phyloP scores from a whole-genome alignment of 2,329 filamentous ascomycete species.

The Phialophora verrucosa region DNA sequence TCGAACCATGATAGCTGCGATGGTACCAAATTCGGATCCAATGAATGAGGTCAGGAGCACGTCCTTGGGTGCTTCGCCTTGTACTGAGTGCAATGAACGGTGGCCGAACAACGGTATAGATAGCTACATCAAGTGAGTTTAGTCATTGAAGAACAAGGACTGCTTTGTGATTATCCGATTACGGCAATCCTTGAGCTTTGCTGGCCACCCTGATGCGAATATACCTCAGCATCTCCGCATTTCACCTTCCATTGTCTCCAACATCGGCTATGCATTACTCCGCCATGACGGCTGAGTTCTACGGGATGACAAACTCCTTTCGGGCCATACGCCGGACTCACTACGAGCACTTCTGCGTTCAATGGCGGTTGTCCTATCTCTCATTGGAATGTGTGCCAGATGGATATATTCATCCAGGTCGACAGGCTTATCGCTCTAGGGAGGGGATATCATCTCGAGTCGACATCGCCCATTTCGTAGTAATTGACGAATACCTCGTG shows the following conservation, averaged over 20 bases:
- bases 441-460: background rate
- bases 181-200: background rate
- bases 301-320: conserved; percentile 1
- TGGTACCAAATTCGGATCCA: background rate
- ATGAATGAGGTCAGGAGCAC: background rate
- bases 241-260: background rate
- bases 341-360: background rate
- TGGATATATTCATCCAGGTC: background rate
- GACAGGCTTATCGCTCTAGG: background rate
- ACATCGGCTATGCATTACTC: conserved; percentile 5
- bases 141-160: background rate
- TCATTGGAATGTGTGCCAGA: background rate
- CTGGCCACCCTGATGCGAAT: background rate
- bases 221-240: background rate
- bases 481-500: background rate
- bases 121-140: background rate
- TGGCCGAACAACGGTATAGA: background rate
- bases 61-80: background rate
- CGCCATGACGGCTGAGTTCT: background rate
- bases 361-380: background rate
- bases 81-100: background rate
- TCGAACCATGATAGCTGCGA: background rate
- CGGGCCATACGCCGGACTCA: background rate
- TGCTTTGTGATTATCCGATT: background rate
- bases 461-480: background rate